phyloP scores from a whole-genome alignment of 2,329 filamentous ascomycete genomes.

The Cercospora brassicicola region DNA sequence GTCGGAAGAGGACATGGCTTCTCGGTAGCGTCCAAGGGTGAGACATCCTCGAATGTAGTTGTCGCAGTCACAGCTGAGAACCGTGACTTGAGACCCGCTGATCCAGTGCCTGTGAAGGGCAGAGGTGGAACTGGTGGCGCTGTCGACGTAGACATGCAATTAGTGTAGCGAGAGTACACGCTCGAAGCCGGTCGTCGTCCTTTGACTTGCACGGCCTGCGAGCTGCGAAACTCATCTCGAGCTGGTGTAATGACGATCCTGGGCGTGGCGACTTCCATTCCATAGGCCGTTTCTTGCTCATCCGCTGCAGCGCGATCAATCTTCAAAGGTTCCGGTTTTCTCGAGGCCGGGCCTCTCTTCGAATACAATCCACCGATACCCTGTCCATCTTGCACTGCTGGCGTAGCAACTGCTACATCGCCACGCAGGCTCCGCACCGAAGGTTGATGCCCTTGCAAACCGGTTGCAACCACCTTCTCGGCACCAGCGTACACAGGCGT shows the following conservation, averaged over 20 bases:
- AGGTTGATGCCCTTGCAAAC: constrained; percentile 2
- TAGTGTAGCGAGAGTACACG: constrained; percentile 60
- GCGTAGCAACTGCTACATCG: neutral
- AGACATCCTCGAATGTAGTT: constrained; percentile 43
- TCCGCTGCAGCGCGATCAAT: constrained; percentile 37
- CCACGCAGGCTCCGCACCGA: constrained; percentile 12
- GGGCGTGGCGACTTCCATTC: constrained; percentile 42
- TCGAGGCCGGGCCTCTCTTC: neutral
- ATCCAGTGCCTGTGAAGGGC: constrained; percentile 40
- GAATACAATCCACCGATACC: neutral
- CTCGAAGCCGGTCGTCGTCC: constrained; percentile 55
- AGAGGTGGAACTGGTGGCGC: constrained; percentile 63
- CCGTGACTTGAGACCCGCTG: constrained; percentile 11
- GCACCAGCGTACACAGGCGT: constrained; percentile 19
- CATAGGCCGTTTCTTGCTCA: neutral
- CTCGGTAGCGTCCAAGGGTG: constrained; percentile 2
- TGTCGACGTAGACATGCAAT: constrained; percentile 32
- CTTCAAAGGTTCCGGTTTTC: constrained; percentile 29
- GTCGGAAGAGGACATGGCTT: constrained; percentile 7
- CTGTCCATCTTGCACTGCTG: neutral
- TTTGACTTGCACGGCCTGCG: constrained; percentile 45
- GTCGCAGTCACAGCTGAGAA: constrained; percentile 38
- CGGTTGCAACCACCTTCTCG: constrained; percentile 11
- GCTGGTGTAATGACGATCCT: constrained; percentile 57
- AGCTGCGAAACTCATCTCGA: constrained; percentile 55